Evolutionary conservation across 257 asterid genomes (phyloP), one percentile per base, ranked within the genome.

Genomic region (Solanum bulbocastanum): DNA sequence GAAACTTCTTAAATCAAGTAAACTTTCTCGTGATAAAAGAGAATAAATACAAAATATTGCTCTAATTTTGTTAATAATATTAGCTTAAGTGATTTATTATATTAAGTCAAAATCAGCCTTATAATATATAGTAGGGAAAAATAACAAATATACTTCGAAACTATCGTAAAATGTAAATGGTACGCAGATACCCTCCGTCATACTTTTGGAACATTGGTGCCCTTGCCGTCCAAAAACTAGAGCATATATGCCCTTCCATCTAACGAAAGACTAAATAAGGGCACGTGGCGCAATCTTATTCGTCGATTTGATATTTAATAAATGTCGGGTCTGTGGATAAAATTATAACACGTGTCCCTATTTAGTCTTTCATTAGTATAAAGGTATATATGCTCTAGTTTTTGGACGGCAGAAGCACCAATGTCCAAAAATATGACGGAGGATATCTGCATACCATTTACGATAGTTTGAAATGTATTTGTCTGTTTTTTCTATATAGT

Each of bases 111-210:
- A 56, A 56, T 7, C 20, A 20, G 3, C 65, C 65, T 56, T 56
- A 20, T 56, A 18, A 56, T 18, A 56, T 7, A 18, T 20, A 52
- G n/a, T 52, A 52, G 4, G n/a, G 0, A 16, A 52, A 52, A 5
- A 16, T 0, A n/a, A 52, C 0, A 16, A 16, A 5, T 52, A 52
- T 52, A 52, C 0, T 4, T 0, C 9, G 1, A 39, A 5, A 52
- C 10, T 52, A 16, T 52, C n/a, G 10, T 16, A 30, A 30, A 30
- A 30, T 30, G 30, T 30, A 52, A 52, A 52, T 1, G 23, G 8
- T 7, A 52, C 16, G 62, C 0, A 1, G 0, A 52, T 52, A 52
- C 0, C 0, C 9, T 52, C 0, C 0, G 10, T 52, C n/a, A 52
- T 52, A 52, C 3, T 18, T 18, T 52, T 52, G 62, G 1, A n/a